Evolutionary conservation across 2,329 filamentous ascomycete species (phyloP), one percentile per base, ranked within the genome.

Genomic region (Colletotrichum spinosum): DNA sequence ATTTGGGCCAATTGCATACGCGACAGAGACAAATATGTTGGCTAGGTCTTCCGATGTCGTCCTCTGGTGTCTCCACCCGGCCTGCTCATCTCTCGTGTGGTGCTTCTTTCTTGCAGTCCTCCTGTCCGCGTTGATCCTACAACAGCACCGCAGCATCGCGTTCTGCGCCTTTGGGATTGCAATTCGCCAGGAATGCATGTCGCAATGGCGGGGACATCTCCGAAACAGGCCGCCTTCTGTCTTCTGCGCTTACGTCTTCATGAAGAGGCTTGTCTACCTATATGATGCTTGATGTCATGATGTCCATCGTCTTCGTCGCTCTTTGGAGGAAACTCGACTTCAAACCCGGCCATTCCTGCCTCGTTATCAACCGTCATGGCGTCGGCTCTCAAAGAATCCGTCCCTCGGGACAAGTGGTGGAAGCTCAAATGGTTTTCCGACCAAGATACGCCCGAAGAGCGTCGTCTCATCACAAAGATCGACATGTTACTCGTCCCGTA

Each of bases 401-500:
- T 59, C 8, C 48, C 38, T 5, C 37, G 50, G 41, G 67, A 76
- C 6, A 52, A 74, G 62, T 79, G 77, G 77, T 78, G 75, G 60
- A 69, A 79, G 41, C 69, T 78, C 61, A 76, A 81, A 60, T 86
- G 83, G 83, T 86, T 81, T 70, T 74, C 82, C 5, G 73, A 79
- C 34, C 74, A 81, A 10, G 85, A 88, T 63, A 84, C 80, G 6
- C 51, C 57, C 34, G 50, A 64, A 38, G 61, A 55, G 15, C 34
- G 55, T 9, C 46, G 33, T 8, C 12, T 64, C 8, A 64, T 64
- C 50, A 60, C 85, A 73, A 85, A 84, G 55, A 84, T 82, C 69
- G 89, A 89, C 50, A 82, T 85, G 56, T 83, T 84, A 73, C 85
- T 83, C 49, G 71, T 73, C 6, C 71, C 71, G 2, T 72, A 72